phyloP scores from a whole-genome alignment of 2,329 filamentous ascomycete species.

The Myriangium duriaei region DNA sequence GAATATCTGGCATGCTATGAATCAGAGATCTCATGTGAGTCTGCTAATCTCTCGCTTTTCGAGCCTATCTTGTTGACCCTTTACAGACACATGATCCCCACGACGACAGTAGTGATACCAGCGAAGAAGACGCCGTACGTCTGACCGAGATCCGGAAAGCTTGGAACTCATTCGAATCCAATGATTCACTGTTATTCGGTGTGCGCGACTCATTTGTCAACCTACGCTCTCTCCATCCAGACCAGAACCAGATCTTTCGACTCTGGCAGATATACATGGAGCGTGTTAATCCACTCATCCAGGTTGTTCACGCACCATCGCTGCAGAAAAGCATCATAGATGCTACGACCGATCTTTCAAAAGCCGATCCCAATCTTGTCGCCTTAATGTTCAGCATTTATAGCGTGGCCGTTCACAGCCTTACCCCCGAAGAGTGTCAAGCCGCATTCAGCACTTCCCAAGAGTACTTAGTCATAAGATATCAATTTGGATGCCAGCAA shows the following conservation, averaged over 20 bases:
- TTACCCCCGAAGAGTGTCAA: slow-evolving; percentile 43
- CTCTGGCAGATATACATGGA: slow-evolving; percentile 66
- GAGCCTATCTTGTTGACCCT: no score
- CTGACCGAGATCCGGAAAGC: slow-evolving; percentile 30
- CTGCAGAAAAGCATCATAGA: slow-evolving; percentile 54
- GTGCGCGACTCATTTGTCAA: slow-evolving; percentile 29
- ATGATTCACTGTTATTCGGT: slow-evolving; percentile 43
- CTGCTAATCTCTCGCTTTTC: no score
- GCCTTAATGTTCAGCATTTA: slow-evolving; percentile 56
- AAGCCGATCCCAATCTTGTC: slow-evolving; percentile 46
- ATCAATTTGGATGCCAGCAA: slow-evolving; percentile 36
- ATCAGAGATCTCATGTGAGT: slow-evolving; percentile 18
- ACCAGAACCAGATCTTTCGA: slow-evolving; percentile 52
- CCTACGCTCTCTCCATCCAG: slow-evolving; percentile 45
- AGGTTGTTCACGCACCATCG: slow-evolving; percentile 59
- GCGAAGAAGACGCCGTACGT: slow-evolving; percentile 22
- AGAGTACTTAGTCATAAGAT: slow-evolving; percentile 27
- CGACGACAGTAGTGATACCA: slow-evolving; percentile 1
- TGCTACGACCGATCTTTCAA: slow-evolving; percentile 43
- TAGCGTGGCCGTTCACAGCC: slow-evolving; percentile 44
- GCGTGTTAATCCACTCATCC: slow-evolving; percentile 62
- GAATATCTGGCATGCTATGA: slow-evolving; percentile 36
- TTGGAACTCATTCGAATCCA: slow-evolving; percentile 34
- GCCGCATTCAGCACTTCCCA: slow-evolving; percentile 26
- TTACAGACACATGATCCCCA: no score